These are phyloP conservation scores for Aphanomyces astaci DNA, from an alignment of 352 stramenopile genomes.

Conservation along the genomic window DNA sequence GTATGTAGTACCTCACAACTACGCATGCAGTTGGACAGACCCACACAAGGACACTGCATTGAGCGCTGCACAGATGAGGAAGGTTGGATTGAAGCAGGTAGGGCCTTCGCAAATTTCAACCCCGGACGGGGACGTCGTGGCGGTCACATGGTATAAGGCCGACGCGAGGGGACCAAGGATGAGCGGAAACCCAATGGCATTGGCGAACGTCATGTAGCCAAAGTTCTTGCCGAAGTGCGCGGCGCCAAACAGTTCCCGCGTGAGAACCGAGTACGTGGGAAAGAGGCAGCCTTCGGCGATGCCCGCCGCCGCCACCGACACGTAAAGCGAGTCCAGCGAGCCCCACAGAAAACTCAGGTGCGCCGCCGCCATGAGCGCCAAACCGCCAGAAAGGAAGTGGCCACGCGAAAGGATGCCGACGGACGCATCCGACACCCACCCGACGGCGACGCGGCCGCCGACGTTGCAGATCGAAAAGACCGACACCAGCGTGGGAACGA, in stretches of 20 bases:
- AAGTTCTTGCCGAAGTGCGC: slow-evolving; percentile 76
- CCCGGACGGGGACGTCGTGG: slow-evolving; percentile 23
- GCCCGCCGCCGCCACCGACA: slow-evolving; percentile 52
- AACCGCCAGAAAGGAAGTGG: slow-evolving; percentile 51
- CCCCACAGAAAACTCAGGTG: slow-evolving; percentile 49
- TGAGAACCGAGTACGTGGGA: slow-evolving; percentile 58
- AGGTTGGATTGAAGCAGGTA: slow-evolving; percentile 55
- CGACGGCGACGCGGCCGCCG: slow-evolving; percentile 39
- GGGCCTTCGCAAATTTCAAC: slow-evolving; percentile 47
- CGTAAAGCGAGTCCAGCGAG: slow-evolving; percentile 31
- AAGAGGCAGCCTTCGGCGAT: slow-evolving; percentile 70
- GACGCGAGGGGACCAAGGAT: slow-evolving; percentile 63
- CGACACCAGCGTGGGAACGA: slow-evolving; percentile 56
- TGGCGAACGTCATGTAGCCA: slow-evolving; percentile 62
- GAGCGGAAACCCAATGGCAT: slow-evolving; percentile 58
- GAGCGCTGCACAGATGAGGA: slow-evolving; percentile 42
- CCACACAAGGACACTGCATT: slow-evolving; percentile 45
- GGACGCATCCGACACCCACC: slow-evolving; percentile 51
- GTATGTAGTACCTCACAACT: no score
- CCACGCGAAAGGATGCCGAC: slow-evolving; percentile 39
- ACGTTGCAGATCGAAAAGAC: slow-evolving; percentile 70
- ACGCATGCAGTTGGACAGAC: slow-evolving; percentile 26
- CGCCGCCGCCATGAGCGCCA: slow-evolving; percentile 43
- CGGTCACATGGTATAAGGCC: slow-evolving; percentile 38
- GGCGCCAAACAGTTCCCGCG: slow-evolving; percentile 59